These are phyloP conservation scores for Puccinia triticina DNA, from an alignment of 1,284 basidiomycete species.

Conservation along the genomic window DNA sequence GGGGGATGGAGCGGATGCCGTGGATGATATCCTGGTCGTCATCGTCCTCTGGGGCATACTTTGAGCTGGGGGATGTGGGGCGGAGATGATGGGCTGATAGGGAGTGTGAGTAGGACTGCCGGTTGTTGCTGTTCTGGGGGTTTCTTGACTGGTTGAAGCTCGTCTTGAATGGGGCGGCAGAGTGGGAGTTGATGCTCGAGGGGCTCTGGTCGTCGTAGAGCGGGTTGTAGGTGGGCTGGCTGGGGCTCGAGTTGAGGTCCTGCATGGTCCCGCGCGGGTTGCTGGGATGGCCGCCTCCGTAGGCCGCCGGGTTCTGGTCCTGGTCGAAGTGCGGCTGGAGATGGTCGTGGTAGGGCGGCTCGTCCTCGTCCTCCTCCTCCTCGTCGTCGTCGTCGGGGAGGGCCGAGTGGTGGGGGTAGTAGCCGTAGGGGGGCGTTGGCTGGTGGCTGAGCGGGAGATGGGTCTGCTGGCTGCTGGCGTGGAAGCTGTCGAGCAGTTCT, in stretches of 20 bases:
- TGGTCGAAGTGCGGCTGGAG: constrained; percentile 13
- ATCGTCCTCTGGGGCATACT: constrained; percentile 7
- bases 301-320: constrained; percentile 40
- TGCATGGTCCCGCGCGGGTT: constrained; percentile 47
- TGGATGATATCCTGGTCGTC: constrained; percentile 27
- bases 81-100: background rate
- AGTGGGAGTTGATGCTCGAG: constrained; percentile 9
- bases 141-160: background rate
- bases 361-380: no score
- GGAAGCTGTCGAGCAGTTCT: background rate
- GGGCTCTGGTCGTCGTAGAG: constrained; percentile 23
- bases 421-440: constrained; percentile 15
- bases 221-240: background rate
- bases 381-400: constrained; percentile 10
- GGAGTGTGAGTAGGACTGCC: background rate
- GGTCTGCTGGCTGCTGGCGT: background rate
- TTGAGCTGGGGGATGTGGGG: constrained; percentile 15
- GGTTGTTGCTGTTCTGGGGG: background rate
- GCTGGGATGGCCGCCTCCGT: constrained; percentile 41
- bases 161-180: background rate
- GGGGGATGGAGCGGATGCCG: constrained; percentile 46
- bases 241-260: constrained; percentile 12
- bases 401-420: constrained; percentile 11
- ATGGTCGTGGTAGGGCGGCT: background rate
- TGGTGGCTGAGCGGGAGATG: constrained; percentile 1